Evolutionary conservation across 495 filamentous ascomycete species (phyloP).

Genomic region (Entonaema liquescens): DNA sequence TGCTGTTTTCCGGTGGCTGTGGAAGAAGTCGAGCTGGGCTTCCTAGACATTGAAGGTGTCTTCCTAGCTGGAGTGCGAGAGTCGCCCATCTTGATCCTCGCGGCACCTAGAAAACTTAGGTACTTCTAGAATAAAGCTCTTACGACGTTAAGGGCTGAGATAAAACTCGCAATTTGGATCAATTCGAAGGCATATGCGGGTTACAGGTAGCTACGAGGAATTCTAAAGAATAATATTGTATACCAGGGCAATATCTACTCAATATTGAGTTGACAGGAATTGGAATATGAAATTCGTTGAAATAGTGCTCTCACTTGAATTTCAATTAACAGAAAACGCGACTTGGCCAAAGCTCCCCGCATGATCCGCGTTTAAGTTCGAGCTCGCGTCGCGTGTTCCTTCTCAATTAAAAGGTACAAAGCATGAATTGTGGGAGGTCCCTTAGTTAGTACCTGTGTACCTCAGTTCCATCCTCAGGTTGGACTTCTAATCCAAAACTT

Average conservation of each 20-base stretch:
- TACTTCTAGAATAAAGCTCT: background rate
- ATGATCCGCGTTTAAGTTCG: slow-evolving; percentile 8
- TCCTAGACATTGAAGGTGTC: slow-evolving; percentile 53
- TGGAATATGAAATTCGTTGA: background rate
- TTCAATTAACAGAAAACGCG: slow-evolving; percentile 36
- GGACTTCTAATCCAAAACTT: too few relatives aligned
- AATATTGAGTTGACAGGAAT: background rate
- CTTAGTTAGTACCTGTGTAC: too few relatives aligned
- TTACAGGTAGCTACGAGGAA: background rate
- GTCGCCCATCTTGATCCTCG: slow-evolving; percentile 38
- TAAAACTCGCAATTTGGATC: background rate
- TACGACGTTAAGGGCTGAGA: background rate
- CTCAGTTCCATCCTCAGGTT: too few relatives aligned
- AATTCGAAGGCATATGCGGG: background rate
- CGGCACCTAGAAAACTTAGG: background rate
- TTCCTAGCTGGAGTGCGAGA: slow-evolving; percentile 54
- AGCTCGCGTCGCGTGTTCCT: slow-evolving; percentile 16
- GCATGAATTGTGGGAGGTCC: background rate
- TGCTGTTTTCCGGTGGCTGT: slow-evolving; percentile 69
- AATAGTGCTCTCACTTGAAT: background rate
- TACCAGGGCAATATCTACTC: background rate
- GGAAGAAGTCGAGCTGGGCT: slow-evolving; percentile 43
- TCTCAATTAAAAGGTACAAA: background rate
- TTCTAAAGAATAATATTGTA: background rate
- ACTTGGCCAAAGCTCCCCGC: slow-evolving; percentile 30